Evolutionary conservation across 1,139 yeast genomes (phyloP).

Genomic region (Geotrichum europaeum): DNA sequence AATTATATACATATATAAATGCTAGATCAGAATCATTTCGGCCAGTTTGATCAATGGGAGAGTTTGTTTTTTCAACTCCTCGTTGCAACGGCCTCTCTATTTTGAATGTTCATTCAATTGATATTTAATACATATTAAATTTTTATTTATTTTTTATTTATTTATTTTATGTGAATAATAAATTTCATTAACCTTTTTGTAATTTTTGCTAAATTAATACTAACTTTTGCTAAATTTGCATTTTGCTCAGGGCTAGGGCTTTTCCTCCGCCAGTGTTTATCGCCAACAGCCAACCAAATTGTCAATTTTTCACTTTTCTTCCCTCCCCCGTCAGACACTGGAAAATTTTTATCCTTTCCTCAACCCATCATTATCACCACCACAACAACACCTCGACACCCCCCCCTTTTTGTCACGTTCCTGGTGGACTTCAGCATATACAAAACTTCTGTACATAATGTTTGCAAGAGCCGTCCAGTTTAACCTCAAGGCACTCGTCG

Average conservation of each 20-base stretch:
- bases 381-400: background rate
- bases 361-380: background rate
- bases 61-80: no score
- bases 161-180: no score
- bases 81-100: no score
- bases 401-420: background rate
- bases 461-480: slow-evolving; percentile 6
- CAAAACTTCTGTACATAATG: background rate
- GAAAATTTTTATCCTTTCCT: slow-evolving; percentile 2
- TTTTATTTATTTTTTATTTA: no score
- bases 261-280: background rate
- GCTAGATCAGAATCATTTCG: no score
- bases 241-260: background rate
- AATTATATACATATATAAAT: no score
- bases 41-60: no score
- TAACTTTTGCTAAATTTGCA: background rate
- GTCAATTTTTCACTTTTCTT: background rate
- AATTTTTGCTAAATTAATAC: background rate
- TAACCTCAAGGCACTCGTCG: background rate
- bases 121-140: no score
- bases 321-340: background rate
- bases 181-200: background rate
- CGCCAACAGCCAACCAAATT: background rate
- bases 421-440: background rate
- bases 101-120: no score